These are phyloP conservation scores for Neltuma alba DNA, from an alignment of 306 rosid genomes.

Conservation along the genomic window DNA sequence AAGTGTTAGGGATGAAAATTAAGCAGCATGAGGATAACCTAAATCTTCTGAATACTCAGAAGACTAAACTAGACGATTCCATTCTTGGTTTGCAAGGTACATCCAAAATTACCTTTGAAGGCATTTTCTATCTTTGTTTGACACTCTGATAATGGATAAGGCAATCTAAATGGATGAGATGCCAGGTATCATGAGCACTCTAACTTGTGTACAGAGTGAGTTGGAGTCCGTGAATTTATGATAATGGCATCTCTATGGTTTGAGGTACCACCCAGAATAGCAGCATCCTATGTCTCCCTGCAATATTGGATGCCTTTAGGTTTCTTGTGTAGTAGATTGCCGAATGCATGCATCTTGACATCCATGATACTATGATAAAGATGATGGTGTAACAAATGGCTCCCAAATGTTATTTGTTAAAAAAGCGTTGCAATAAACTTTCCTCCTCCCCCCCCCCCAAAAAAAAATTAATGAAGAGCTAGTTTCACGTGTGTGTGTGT, in stretches of 20 bases:
- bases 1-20: constrained; percentile 60
- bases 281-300: background rate
- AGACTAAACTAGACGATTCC: constrained; percentile 60
- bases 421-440: constrained; percentile 28
- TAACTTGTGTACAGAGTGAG: background rate
- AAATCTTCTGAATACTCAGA: constrained; percentile 56
- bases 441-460: background rate
- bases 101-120: constrained; percentile 25
- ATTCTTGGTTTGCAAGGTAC: constrained; percentile 82
- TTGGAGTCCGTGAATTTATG: background rate
- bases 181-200: constrained; percentile 11
- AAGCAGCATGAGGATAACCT: constrained; percentile 78
- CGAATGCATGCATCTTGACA: background rate
- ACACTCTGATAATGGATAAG: background rate
- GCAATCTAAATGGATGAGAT: constrained; percentile 19
- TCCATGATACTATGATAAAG: background rate
- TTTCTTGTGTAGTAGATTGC: background rate
- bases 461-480: constrained; percentile 5
- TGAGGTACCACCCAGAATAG: background rate
- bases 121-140: constrained; percentile 29
- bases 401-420: background rate
- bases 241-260: background rate
- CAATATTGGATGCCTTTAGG: background rate
- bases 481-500: constrained; percentile 35
- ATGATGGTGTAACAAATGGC: background rate